Percentiles rank a stretch among this genome's conserved stretches.
These are phyloP conservation scores for Acacia acuminata DNA, from an alignment of 306 rosid genomes.

Conservation along the genomic window DNA sequence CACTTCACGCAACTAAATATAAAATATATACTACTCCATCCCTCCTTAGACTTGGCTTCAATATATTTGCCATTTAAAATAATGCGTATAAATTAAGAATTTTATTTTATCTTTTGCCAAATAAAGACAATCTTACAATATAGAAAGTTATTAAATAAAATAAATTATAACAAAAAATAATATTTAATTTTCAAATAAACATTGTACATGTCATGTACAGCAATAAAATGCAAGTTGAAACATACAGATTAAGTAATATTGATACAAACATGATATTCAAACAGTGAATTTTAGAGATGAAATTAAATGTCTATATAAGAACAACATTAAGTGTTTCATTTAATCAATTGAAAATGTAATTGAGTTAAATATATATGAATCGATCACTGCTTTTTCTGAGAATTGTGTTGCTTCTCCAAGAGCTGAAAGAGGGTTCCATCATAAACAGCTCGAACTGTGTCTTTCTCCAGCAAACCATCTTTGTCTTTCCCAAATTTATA, in stretches of 20 bases:
- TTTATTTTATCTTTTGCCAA: no score
- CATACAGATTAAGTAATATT: neutral
- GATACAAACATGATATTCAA: neutral
- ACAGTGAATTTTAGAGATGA: neutral
- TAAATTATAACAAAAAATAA: neutral
- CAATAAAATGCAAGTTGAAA: neutral
- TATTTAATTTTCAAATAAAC: neutral
- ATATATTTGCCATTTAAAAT: no score
- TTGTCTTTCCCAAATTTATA: slow-evolving; percentile 74
- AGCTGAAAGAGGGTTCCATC: slow-evolving; percentile 82
- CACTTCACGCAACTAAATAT: no score
- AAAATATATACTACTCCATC: no score
- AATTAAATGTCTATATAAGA: neutral
- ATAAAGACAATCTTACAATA: no score
- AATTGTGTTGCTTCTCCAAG: slow-evolving; percentile 48
- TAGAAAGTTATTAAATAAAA: neutral
- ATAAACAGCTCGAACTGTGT: slow-evolving; percentile 57
- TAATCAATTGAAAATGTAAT: no score
- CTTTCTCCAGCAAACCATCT: slow-evolving; percentile 64
- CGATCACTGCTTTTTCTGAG: slow-evolving; percentile 36
- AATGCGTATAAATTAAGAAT: no score
- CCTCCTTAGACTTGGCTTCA: no score
- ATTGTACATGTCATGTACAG: neutral
- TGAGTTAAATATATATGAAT: neutral
- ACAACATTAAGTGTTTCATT: no score